Percentiles rank a stretch among this genome's conserved stretches.
Evolutionary conservation across 768 basidiomycete genomes (phyloP).

Genomic region (Lactarius sanguifluus): DNA sequence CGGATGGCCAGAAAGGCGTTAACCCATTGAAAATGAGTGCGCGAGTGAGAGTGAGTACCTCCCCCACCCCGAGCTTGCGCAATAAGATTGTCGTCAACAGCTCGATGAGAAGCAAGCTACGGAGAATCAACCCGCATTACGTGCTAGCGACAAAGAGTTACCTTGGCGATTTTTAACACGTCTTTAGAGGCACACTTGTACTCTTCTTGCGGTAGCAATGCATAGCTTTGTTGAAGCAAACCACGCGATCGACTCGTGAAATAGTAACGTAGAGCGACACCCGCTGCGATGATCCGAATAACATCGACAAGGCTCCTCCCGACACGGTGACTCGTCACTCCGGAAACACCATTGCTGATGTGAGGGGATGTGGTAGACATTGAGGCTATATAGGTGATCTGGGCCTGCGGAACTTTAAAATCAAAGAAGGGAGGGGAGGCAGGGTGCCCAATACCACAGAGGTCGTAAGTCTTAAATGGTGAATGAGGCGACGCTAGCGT

Average conservation of each 20-base stretch:
- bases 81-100: too few species aligned
- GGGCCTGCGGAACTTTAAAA: background rate
- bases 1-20: too few species aligned
- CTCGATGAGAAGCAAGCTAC: too few species aligned
- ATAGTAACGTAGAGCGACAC: too few species aligned
- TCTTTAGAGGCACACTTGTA: too few species aligned
- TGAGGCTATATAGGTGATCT: background rate
- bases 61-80: background rate
- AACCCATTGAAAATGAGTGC: too few species aligned
- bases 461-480: background rate
- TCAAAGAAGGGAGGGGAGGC: background rate
- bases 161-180: too few species aligned
- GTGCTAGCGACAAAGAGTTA: too few species aligned
- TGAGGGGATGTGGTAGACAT: background rate
- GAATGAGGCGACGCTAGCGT: background rate
- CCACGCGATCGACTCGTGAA: background rate
- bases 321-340: background rate
- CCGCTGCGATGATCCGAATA: background rate
- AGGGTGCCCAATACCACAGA: background rate
- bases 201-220: background rate
- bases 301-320: background rate
- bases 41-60: too few species aligned
- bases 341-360: background rate
- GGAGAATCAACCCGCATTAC: too few species aligned
- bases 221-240: background rate